phyloP scores from a whole-genome alignment of 2,329 filamentous ascomycete genomes.

The Colletotrichum ledebouriae region DNA sequence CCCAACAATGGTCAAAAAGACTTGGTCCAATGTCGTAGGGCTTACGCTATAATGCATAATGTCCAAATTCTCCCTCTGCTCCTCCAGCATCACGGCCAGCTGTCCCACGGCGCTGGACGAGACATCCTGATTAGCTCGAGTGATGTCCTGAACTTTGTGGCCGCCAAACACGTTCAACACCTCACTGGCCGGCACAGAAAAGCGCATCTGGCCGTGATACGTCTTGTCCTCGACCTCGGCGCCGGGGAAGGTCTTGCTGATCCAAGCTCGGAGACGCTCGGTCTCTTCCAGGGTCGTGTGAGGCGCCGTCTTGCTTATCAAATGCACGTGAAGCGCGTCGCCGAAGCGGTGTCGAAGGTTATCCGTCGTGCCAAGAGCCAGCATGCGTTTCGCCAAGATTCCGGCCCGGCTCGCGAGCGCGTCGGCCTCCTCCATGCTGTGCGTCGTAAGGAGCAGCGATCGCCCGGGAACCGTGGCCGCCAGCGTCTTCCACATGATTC shows the following conservation, averaged over 20 bases:
- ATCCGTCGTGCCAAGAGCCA: constrained; percentile 84
- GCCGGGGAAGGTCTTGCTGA: constrained; percentile 69
- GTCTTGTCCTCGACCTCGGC: constrained; percentile 79
- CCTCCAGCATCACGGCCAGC: constrained; percentile 81
- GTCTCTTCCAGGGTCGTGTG: constrained; percentile 79
- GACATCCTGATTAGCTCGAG: constrained; percentile 47
- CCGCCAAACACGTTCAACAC: constrained; percentile 46
- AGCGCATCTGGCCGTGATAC: constrained; percentile 90
- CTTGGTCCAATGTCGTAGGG: constrained; percentile 89
- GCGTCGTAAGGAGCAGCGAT: constrained; percentile 90
- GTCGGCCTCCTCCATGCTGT: constrained; percentile 96
- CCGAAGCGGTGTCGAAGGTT: constrained; percentile 81
- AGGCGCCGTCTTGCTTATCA: constrained; percentile 82
- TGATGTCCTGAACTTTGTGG: constrained; percentile 43
- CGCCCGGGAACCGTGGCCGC: constrained; percentile 79
- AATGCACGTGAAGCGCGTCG: constrained; percentile 83
- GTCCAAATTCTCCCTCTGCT: constrained; percentile 75
- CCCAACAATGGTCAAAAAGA: constrained; percentile 88
- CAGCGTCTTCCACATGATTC: constrained; percentile 93
- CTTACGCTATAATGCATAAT: constrained; percentile 90
- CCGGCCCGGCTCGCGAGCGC: constrained; percentile 86
- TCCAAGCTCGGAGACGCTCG: constrained; percentile 74
- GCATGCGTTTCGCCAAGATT: constrained; percentile 88
- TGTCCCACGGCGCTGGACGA: constrained; percentile 71
- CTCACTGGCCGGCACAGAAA: constrained; percentile 74